Evolutionary conservation across 441 rosid genomes (phyloP).

Genomic region (Biscutella laevigata): DNA sequence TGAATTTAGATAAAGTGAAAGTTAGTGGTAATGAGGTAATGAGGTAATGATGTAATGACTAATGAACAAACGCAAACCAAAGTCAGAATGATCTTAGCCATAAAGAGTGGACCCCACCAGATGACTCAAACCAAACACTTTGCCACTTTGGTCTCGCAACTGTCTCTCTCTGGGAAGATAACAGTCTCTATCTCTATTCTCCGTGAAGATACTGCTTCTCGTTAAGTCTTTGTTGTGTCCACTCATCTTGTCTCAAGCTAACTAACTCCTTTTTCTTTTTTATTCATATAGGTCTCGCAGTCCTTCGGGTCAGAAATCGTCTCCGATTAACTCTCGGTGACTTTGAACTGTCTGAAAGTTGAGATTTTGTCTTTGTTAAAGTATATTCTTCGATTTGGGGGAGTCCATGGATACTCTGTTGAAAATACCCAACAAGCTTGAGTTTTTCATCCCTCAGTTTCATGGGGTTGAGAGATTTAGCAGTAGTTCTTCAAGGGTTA

Average conservation of each 20-base stretch:
- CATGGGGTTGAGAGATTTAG: slow-evolving; percentile 49
- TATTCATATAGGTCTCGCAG: background rate
- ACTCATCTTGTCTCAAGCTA: background rate
- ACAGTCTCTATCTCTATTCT: slow-evolving; percentile 26
- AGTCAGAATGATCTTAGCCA: slow-evolving; percentile 3
- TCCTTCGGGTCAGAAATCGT: slow-evolving; percentile 5
- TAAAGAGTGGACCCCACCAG: slow-evolving; percentile 13
- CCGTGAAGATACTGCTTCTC: slow-evolving; percentile 23
- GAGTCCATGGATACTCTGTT: slow-evolving; percentile 64
- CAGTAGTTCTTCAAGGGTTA: slow-evolving; percentile 29
- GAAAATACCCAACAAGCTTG: slow-evolving; percentile 58
- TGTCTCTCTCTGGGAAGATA: slow-evolving; percentile 6
- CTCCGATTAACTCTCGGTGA: background rate
- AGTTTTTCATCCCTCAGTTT: slow-evolving; percentile 41
- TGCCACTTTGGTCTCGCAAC: too few relatives aligned
- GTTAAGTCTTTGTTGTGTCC: slow-evolving; percentile 17
- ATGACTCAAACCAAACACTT: slow-evolving; percentile 16
- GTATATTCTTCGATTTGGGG: background rate
- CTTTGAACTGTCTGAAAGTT: background rate
- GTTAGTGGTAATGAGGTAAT: too few relatives aligned
- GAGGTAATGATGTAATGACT: background rate
- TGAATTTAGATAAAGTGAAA: background rate
- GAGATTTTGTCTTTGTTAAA: background rate
- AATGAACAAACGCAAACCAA: slow-evolving; percentile 5
- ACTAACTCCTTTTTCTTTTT: background rate